Percentiles rank a stretch among this genome's conserved stretches.
phyloP scores from a whole-genome alignment of 441 rosid genomes.

The Isatis lusitanica region DNA sequence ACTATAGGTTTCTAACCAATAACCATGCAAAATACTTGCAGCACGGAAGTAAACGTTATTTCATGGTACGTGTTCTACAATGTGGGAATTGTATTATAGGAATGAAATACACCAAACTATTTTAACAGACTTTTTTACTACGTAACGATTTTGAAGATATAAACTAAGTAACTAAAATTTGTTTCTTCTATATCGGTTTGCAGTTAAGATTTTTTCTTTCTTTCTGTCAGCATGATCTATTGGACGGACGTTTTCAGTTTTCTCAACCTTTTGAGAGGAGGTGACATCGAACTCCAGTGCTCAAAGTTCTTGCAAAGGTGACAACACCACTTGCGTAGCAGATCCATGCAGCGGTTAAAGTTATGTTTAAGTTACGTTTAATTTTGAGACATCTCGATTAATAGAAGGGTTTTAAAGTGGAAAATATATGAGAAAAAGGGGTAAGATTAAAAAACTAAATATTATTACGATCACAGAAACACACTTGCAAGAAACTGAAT shows the following conservation, averaged over 20 bases:
- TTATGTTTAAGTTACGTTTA: neutral
- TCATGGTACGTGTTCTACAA: neutral
- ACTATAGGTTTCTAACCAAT: too few species aligned
- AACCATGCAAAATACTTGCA: too few species aligned
- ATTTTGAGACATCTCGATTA: neutral
- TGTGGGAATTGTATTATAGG: neutral
- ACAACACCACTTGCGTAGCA: neutral
- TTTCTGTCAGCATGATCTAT: too few species aligned
- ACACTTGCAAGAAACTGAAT: conserved; percentile 24
- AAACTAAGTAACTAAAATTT: neutral
- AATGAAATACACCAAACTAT: neutral
- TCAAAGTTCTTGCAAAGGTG: neutral
- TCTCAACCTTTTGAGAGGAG: neutral
- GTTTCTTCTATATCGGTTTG: too few species aligned
- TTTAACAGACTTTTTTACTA: neutral
- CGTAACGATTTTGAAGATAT: neutral
- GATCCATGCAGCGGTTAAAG: conserved; percentile 1
- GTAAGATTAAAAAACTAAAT: neutral
- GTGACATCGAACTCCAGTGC: neutral
- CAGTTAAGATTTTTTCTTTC: too few species aligned
- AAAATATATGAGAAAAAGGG: neutral
- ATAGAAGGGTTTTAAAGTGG: neutral
- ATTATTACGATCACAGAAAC: conserved; percentile 10
- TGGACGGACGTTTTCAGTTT: neutral
- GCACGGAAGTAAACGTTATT: too few species aligned